These are phyloP conservation scores for Panellus pusillus DNA, from an alignment of 768 basidiomycete genomes.

Conservation along the genomic window DNA sequence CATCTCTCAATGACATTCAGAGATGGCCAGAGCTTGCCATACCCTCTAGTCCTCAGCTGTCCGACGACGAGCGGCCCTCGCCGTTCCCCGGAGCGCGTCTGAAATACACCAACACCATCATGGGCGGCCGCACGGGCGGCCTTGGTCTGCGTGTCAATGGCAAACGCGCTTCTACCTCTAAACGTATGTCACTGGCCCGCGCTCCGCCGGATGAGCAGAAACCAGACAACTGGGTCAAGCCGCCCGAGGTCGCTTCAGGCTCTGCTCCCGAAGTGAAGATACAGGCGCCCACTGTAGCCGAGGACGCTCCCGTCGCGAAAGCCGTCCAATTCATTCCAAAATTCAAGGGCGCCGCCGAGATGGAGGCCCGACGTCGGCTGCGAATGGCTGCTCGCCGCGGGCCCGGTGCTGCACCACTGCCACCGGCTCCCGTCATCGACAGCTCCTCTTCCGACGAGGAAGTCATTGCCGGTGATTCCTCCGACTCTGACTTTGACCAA, in stretches of 20 bases:
- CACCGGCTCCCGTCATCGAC: constrained; percentile 40
- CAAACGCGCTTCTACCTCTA: constrained; percentile 54
- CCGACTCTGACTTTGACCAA: constrained; percentile 50
- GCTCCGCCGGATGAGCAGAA: constrained; percentile 32
- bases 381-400: constrained; percentile 66
- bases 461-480: constrained; percentile 46
- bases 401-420: constrained; percentile 35
- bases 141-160: constrained; percentile 78
- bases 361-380: constrained; percentile 69
- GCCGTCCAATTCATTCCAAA: constrained; percentile 68
- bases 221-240: constrained; percentile 32
- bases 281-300: constrained; percentile 40
- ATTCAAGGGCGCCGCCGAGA: constrained; percentile 83
- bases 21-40: constrained; percentile 83
- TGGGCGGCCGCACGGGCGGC: constrained; percentile 71
- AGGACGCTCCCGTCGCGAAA: constrained; percentile 49
- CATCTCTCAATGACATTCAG: constrained; percentile 74
- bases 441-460: constrained; percentile 58
- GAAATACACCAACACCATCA: constrained; percentile 88
- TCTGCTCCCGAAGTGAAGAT: constrained; percentile 40
- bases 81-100: constrained; percentile 56
- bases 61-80: constrained; percentile 62
- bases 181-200: constrained; percentile 40
- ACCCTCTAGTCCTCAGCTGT: constrained; percentile 70
- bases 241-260: constrained; percentile 17